phyloP scores from a whole-genome alignment of 371 early-diverging fungal species.

The Mortierella sp. region DNA sequence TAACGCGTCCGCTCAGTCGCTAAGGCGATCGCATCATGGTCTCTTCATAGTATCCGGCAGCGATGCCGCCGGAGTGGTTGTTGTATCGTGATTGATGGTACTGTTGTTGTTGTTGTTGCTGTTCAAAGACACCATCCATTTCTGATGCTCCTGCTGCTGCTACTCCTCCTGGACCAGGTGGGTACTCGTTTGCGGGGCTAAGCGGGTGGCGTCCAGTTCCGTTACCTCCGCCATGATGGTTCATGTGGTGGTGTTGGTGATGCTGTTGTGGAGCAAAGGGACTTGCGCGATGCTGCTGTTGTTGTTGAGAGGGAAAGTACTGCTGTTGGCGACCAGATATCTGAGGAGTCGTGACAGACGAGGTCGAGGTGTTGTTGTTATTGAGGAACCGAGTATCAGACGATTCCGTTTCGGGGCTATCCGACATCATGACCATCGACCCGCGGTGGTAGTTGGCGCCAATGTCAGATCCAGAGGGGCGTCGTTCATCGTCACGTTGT shows the following conservation, averaged over 20 bases:
- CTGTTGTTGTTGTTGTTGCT: background rate
- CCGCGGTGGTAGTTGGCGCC: background rate
- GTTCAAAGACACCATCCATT: conserved; percentile 28
- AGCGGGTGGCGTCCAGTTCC: background rate
- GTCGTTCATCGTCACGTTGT: conserved; percentile 7
- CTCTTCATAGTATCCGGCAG: conserved; percentile 27
- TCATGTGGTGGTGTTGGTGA: conserved; percentile 10
- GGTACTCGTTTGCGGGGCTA: conserved; percentile 11
- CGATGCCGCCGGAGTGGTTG: background rate
- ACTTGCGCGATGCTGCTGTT: conserved; percentile 2
- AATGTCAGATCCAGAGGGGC: conserved; percentile 8
- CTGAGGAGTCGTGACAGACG: conserved; percentile 10
- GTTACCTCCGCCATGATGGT: background rate
- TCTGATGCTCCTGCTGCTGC: conserved; percentile 1
- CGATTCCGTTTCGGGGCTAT: conserved; percentile 26
- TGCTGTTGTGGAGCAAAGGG: conserved; percentile 12
- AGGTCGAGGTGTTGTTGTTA: background rate
- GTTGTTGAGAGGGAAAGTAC: conserved; percentile 15
- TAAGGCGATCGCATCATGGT: conserved; percentile 33
- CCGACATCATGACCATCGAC: conserved; percentile 22
- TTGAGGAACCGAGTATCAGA: conserved; percentile 6
- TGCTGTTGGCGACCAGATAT: conserved; percentile 15
- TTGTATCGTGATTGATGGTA: conserved; percentile 6
- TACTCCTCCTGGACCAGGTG: background rate
- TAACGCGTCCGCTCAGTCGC: background rate